These are phyloP conservation scores for Sherardia arvensis DNA, from an alignment of 257 asterid species.

Conservation along the genomic window DNA sequence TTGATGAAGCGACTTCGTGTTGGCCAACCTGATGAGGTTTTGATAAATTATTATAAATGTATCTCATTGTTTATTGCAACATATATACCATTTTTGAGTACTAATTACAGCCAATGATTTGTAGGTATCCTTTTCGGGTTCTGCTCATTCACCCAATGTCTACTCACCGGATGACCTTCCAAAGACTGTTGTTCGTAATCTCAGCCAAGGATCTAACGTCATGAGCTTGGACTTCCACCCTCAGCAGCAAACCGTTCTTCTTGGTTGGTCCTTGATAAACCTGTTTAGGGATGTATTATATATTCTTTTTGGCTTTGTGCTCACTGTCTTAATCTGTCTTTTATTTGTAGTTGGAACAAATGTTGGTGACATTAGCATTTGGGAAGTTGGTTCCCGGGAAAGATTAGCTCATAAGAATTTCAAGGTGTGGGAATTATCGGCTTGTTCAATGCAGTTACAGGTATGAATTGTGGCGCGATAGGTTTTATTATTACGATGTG, in stretches of 20 bases:
- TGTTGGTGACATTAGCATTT: conserved; percentile 94
- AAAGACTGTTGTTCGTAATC: conserved; percentile 68
- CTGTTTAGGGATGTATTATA: neutral
- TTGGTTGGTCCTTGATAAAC: conserved; percentile 40
- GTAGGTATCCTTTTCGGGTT: conserved; percentile 83
- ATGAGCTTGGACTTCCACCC: conserved; percentile 99
- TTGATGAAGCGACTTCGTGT: conserved; percentile 75
- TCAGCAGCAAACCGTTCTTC: conserved; percentile 86
- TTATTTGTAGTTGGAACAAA: conserved; percentile 79
- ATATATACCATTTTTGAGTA: neutral
- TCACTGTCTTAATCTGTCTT: conserved; percentile 6
- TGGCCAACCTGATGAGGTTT: conserved; percentile 82
- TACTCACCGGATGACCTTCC: conserved; percentile 95
- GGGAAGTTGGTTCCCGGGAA: conserved; percentile 96
- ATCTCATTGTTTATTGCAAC: neutral
- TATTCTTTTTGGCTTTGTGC: neutral
- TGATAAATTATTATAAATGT: conserved; percentile 1
- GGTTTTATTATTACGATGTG: too few relatives aligned
- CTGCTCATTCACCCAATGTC: conserved; percentile 59
- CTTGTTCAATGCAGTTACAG: conserved; percentile 85
- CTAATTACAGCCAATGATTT: conserved; percentile 7
- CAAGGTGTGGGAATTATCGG: conserved; percentile 84
- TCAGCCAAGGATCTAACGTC: conserved; percentile 90
- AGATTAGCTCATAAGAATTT: conserved; percentile 77
- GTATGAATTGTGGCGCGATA: conserved; percentile 31